Percentiles rank a stretch among this genome's conserved stretches.
phyloP scores from a whole-genome alignment of 2,329 filamentous ascomycete genomes.

The Apiospora hydei region DNA sequence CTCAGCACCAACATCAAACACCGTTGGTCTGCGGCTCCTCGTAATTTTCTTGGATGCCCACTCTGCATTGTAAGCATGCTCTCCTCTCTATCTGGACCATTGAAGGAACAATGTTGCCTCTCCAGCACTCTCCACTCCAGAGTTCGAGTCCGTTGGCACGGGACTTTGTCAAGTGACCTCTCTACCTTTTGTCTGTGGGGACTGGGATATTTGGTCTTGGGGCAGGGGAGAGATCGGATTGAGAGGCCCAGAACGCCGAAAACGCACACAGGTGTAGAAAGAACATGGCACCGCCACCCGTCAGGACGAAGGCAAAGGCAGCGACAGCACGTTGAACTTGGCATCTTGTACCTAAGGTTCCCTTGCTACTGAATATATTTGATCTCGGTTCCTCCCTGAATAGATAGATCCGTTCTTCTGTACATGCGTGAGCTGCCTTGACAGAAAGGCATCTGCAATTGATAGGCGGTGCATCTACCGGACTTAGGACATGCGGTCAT shows the following conservation, averaged over 20 bases:
- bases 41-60: not conserved
- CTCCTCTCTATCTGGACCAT: not conserved
- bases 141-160: conserved; percentile 24
- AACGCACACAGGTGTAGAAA: not conserved
- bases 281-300: not conserved
- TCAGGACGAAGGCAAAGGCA: not conserved
- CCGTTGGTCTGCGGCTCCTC: not conserved
- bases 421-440: not conserved
- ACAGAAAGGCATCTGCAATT: not conserved
- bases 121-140: conserved; percentile 22
- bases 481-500: conserved; percentile 20
- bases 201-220: conserved; percentile 18
- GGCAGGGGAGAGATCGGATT: conserved; percentile 14
- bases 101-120: conserved; percentile 19
- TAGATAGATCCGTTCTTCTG: not conserved
- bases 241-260: conserved; percentile 18
- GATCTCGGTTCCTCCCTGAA: not conserved
- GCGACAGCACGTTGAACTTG: not conserved
- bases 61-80: conserved; percentile 13
- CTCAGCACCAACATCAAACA: not conserved
- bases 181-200: conserved; percentile 15
- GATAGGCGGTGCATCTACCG: not conserved
- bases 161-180: conserved; percentile 23
- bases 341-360: not conserved
- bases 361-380: not conserved